Percentiles rank a stretch among this genome's conserved stretches.
Evolutionary conservation across 495 filamentous ascomycete species (phyloP).

Genomic region (Penicillium desertorum): DNA sequence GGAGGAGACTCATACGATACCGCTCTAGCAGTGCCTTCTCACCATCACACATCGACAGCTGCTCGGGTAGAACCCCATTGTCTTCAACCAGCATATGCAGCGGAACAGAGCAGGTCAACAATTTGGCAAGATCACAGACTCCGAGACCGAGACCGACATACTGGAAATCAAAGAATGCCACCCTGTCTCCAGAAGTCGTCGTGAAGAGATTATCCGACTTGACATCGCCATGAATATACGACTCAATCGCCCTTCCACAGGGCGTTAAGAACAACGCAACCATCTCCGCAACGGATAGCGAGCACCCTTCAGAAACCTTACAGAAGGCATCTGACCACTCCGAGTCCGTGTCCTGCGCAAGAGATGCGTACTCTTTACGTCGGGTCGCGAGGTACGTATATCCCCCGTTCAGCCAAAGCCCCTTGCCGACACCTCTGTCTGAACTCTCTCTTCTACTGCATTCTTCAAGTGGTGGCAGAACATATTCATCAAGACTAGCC

Average conservation of each 20-base stretch:
- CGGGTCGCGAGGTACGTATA: constrained; percentile 45
- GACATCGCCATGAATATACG: constrained; percentile 44
- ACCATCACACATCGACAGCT: constrained; percentile 30
- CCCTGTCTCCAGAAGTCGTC: constrained; percentile 25
- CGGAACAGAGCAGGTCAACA: constrained; percentile 44
- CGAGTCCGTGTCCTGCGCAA: constrained; percentile 28
- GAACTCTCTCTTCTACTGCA: constrained; percentile 8
- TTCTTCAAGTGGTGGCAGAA: constrained; percentile 39
- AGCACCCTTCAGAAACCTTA: constrained; percentile 9
- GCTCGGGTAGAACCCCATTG: constrained; percentile 26
- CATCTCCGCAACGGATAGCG: constrained; percentile 34
- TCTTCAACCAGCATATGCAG: constrained; percentile 31
- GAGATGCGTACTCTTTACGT: constrained; percentile 33
- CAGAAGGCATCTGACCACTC: constrained; percentile 38
- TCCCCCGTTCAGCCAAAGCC: constrained; percentile 42
- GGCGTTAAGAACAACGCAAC: constrained; percentile 33
- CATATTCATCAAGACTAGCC: constrained; percentile 19
- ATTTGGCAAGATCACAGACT: constrained; percentile 43
- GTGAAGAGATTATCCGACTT: constrained; percentile 49
- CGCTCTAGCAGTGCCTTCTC: constrained; percentile 31
- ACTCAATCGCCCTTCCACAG: constrained; percentile 31
- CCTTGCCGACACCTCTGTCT: constrained; percentile 1
- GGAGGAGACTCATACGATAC: constrained; percentile 27
- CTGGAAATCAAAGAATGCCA: constrained; percentile 45
- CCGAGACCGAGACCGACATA: constrained; percentile 41